phyloP scores from a whole-genome alignment of 2,329 filamentous ascomycete species.

The Emmonsiellopsis sp. region DNA sequence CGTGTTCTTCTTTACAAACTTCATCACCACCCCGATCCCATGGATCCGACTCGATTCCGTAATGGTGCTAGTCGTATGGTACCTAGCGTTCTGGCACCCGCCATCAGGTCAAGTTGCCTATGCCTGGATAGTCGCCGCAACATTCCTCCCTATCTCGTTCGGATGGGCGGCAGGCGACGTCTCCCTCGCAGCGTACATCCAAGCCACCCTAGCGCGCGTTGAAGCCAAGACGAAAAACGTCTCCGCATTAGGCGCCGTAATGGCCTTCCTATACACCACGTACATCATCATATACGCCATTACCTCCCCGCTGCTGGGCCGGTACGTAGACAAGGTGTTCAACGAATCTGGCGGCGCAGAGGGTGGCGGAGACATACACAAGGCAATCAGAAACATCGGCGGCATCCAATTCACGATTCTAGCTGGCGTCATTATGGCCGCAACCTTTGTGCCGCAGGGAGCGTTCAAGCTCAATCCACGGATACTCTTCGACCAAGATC shows the following conservation, averaged over 20 bases:
- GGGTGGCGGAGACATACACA: conserved; percentile 26
- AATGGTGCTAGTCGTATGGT: conserved; percentile 40
- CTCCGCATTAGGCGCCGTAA: conserved; percentile 41
- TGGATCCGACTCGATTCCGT: conserved; percentile 42
- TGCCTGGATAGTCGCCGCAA: conserved; percentile 39
- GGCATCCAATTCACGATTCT: conserved; percentile 42
- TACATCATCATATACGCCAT: conserved; percentile 42
- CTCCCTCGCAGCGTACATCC: conserved; percentile 42
- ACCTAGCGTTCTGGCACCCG: conserved; percentile 39
- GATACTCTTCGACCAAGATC: conserved; percentile 12
- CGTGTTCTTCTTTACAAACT: conserved; percentile 41
- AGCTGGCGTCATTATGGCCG: conserved; percentile 30
- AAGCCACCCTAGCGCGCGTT: conserved; percentile 38
- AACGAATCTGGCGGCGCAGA: conserved; percentile 17
- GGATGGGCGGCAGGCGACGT: conserved; percentile 46
- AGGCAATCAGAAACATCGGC: conserved; percentile 34
- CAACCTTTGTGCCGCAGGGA: conserved; percentile 40
- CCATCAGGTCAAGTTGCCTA: conserved; percentile 30
- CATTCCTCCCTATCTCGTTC: conserved; percentile 39
- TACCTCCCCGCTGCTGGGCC: conserved; percentile 35
- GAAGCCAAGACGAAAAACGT: conserved; percentile 38
- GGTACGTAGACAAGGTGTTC: conserved; percentile 37
- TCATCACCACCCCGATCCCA: conserved; percentile 41
- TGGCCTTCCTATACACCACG: conserved; percentile 43
- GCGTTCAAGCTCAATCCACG: conserved; percentile 34